Evolutionary conservation across 2,329 filamentous ascomycete genomes (phyloP).

Genomic region (Penicillium occitanis): DNA sequence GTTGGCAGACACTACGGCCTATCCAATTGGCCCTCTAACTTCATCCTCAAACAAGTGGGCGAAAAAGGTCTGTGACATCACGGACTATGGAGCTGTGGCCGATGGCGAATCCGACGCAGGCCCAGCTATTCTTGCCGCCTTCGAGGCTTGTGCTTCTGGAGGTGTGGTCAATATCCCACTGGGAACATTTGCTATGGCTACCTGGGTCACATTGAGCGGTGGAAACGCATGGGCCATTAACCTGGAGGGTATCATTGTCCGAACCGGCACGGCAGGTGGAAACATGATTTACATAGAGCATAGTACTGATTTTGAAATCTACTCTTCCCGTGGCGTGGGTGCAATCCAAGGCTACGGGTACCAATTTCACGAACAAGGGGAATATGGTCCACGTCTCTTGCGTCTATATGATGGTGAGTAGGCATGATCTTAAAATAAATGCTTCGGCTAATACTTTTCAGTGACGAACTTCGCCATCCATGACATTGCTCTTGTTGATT

Average conservation of each 20-base stretch:
- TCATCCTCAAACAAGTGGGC: slow-evolving; percentile 22
- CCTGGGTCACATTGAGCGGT: slow-evolving; percentile 48
- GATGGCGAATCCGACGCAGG: slow-evolving; percentile 47
- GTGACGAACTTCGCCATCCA: slow-evolving; percentile 51
- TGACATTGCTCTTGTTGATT: slow-evolving; percentile 51
- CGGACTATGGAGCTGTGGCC: slow-evolving; percentile 52
- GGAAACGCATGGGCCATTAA: slow-evolving; percentile 51
- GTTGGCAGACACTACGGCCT: slow-evolving; percentile 11
- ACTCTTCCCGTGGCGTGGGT: slow-evolving; percentile 46
- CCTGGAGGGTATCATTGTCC: slow-evolving; percentile 41
- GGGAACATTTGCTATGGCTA: slow-evolving; percentile 50
- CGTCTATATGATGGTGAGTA: slow-evolving; percentile 41
- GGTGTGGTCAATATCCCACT: slow-evolving; percentile 52
- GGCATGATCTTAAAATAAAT: not conserved
- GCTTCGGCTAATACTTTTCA: not conserved
- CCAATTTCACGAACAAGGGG: slow-evolving; percentile 44
- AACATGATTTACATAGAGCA: slow-evolving; percentile 20
- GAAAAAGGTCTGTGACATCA: slow-evolving; percentile 47
- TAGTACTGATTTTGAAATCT: slow-evolving; percentile 50
- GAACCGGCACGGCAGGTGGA: slow-evolving; percentile 14
- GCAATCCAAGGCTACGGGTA: slow-evolving; percentile 54
- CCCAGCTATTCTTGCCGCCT: slow-evolving; percentile 19
- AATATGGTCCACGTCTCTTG: slow-evolving; percentile 49
- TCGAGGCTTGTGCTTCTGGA: slow-evolving; percentile 45
- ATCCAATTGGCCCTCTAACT: slow-evolving; percentile 18